Conservation (phyloP, 2,329 filamentous ascomycete genomes). For the Hypoxylon rubiginosum region DNA sequence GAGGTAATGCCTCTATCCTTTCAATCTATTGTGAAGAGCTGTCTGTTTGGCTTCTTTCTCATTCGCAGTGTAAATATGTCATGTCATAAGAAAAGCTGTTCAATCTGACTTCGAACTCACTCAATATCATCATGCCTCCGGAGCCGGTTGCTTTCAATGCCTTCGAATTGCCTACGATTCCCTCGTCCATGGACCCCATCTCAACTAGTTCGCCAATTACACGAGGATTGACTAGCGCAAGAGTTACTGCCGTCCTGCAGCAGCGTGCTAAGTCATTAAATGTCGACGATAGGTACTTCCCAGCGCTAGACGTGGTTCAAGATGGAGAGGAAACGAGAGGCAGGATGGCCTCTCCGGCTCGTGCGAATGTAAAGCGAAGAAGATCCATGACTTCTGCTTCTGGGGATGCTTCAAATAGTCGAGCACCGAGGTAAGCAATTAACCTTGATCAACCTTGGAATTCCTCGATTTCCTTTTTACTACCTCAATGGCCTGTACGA, state of each 20-base stretch:
- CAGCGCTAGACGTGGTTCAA: background rate
- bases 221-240: background rate
- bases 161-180: slow-evolving; percentile 17
- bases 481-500: background rate
- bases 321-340: background rate
- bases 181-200: slow-evolving; percentile 25
- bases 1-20: too few species aligned
- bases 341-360: slow-evolving; percentile 21
- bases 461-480: background rate
- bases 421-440: slow-evolving; percentile 20
- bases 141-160: background rate
- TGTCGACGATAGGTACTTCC: background rate
- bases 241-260: slow-evolving; percentile 5
- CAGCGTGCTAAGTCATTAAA: slow-evolving; percentile 16
- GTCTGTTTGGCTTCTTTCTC: background rate
- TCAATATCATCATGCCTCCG: slow-evolving; percentile 8
- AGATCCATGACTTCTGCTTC: slow-evolving; percentile 37
- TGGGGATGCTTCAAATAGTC: slow-evolving; percentile 4
- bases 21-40: background rate
- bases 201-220: slow-evolving; percentile 4
- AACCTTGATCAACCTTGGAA: background rate
- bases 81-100: background rate
- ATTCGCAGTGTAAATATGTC: background rate
- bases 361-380: slow-evolving; percentile 30
- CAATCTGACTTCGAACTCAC: background rate